Percentiles rank a stretch among this genome's conserved stretches.
Evolutionary conservation across 139 green algal genomes (phyloP).

Genomic region (Tetradesmus lagerheimii): DNA sequence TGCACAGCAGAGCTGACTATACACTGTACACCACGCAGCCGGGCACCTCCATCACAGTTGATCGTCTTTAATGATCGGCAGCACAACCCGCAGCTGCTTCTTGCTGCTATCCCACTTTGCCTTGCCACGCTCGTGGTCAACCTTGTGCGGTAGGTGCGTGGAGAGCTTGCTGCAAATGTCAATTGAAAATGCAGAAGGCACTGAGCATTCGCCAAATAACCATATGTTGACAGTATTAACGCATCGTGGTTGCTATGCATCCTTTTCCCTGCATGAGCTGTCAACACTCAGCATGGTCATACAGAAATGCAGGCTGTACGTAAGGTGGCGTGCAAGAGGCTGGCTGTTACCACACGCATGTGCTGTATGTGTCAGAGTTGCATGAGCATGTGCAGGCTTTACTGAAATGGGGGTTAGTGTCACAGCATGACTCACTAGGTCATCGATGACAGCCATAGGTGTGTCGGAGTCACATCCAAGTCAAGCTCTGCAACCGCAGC

Average conservation of each 20-base stretch:
- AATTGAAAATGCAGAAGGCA: neutral
- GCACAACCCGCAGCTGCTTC: conserved; percentile 47
- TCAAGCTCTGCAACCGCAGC: conserved; percentile 61
- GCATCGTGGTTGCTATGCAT: neutral
- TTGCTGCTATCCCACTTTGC: conserved; percentile 70
- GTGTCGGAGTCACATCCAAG: conserved; percentile 65
- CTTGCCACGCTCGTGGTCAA: conserved; percentile 65
- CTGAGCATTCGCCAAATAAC: neutral
- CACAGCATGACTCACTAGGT: conserved; percentile 72
- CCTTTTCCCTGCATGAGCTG: neutral
- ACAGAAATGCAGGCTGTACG: neutral
- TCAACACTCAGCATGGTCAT: neutral
- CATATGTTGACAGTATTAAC: no score
- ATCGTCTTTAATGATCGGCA: conserved; percentile 56
- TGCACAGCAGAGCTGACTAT: neutral
- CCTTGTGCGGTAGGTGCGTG: conserved; percentile 66
- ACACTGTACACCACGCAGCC: neutral
- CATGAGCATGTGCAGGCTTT: no score
- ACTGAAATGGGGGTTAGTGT: no score
- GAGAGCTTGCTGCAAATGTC: conserved; percentile 60
- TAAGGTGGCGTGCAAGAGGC: neutral
- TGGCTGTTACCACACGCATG: no score
- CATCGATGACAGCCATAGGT: conserved; percentile 60
- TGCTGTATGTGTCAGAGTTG: no score
- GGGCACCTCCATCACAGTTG: conserved; percentile 31